A percentile compares a stretch with the other conserved stretches of the same genome.
phyloP scores from a whole-genome alignment of 371 early-diverging fungal genomes.

The Mortierella sp. region DNA sequence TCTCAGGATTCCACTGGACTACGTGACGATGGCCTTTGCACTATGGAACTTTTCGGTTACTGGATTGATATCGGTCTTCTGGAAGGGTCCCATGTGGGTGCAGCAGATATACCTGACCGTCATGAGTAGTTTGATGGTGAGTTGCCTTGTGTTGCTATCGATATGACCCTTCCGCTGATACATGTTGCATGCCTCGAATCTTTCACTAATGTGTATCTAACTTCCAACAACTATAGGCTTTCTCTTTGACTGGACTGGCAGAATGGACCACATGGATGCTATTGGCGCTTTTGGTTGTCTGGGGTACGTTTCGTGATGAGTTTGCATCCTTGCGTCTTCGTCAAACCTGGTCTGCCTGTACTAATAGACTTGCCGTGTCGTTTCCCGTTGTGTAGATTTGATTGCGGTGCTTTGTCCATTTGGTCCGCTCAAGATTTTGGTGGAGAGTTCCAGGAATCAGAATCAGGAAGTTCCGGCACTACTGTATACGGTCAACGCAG shows the following conservation, averaged over 20 bases:
- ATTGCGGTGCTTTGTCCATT: slow-evolving; percentile 92
- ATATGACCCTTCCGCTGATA: no score
- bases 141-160: not conserved
- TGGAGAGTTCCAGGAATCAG: slow-evolving; percentile 80
- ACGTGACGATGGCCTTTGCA: slow-evolving; percentile 78
- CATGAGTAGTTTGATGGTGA: slow-evolving; percentile 87
- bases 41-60: slow-evolving; percentile 86
- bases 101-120: slow-evolving; percentile 86
- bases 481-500: slow-evolving; percentile 81
- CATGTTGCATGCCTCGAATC: no score
- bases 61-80: slow-evolving; percentile 85
- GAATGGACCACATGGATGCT: slow-evolving; percentile 90
- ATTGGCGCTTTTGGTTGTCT: slow-evolving; percentile 82
- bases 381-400: slow-evolving; percentile 69
- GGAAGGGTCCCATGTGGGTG: slow-evolving; percentile 83
- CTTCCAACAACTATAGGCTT: slow-evolving; percentile 62
- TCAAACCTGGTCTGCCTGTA: no score
- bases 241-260: slow-evolving; percentile 78
- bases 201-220: not conserved
- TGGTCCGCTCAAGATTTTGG: slow-evolving; percentile 88
- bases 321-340: not conserved
- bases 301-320: slow-evolving; percentile 70
- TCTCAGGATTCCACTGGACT: slow-evolving; percentile 80
- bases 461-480: slow-evolving; percentile 87
- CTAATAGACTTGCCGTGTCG: not conserved